Evolutionary conservation across 345 rosid species (phyloP).

Genomic region (thale cress (Arabidopsis thaliana)): DNA sequence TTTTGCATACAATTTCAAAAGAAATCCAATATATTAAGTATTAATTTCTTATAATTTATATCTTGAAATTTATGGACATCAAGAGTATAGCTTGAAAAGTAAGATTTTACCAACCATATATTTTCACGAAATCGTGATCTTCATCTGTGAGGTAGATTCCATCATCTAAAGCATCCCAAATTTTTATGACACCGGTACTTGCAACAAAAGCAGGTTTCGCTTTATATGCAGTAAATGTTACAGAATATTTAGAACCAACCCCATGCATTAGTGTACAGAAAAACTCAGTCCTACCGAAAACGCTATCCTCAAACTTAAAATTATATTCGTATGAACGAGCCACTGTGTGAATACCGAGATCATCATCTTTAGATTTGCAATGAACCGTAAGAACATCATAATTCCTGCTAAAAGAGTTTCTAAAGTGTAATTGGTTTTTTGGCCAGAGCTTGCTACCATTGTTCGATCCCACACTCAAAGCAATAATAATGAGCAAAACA

Average conservation of each 20-base stretch:
- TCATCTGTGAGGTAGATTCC: background rate
- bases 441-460: background rate
- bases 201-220: background rate
- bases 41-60: too few relatives aligned
- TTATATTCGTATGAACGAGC: rapidly evolving
- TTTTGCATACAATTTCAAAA: too few relatives aligned
- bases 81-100: too few relatives aligned
- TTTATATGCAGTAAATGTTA: background rate
- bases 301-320: background rate
- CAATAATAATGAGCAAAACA: background rate
- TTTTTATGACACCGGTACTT: background rate
- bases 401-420: background rate
- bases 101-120: background rate
- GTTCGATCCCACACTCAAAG: background rate
- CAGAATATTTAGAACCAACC: background rate
- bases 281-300: background rate
- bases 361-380: background rate
- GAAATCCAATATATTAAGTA: too few relatives aligned
- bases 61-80: background rate
- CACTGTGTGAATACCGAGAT: background rate
- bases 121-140: background rate
- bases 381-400: background rate
- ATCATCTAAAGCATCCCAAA: background rate
- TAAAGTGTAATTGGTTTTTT: too few relatives aligned
- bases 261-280: background rate